Evolutionary conservation across 164 flowering plant genomes (phyloP), one percentile per base, ranked within the genome.

Genomic region (Macadamia integrifolia): DNA sequence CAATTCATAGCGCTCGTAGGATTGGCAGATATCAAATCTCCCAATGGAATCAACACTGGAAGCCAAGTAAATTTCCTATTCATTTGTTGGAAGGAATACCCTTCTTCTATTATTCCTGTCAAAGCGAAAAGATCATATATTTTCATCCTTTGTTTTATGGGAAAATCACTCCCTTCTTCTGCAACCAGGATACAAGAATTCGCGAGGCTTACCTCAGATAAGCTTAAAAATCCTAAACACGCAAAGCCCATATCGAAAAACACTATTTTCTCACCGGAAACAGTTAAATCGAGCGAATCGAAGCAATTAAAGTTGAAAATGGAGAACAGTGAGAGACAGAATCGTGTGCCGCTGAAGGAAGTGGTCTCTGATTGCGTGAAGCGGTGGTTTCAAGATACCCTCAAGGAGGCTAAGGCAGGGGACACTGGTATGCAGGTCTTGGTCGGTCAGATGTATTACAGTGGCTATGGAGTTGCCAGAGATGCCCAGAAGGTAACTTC

Each of bases 381-480:
- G 69, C 71, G 96, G 57, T 94, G 99, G 98, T 94, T 94, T 49
- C 82, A 81, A 23, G 98, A 92, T 62, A 83, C 96, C 0, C 87
- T 92, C 23, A 86, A 80, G 74, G 97, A 92, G 79, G 99, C 99
- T 15, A 87, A 81, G 67, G 81, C 84, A 2, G 99, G 99, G 3
- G 97, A 94, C 64, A 57, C 14, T 6, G 56, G 76, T 44, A 94
- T 90, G 99, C 96, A 92, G 81, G 85, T 92, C 13, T 79, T 94
- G 71, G 94, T 92, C 31, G 94, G 92, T 42, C 98, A 92, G 85
- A 92, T 94, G 98, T 94, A 92, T 74, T 76, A 48, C 69, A 86
- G 80, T 60, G 99, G 99, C 35, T 92, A 94, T 79, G 99, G 99
- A 8, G 83, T 89, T 18, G 66, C 88, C 23, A 85, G 66, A 78